Evolutionary conservation across 2,329 filamentous ascomycete genomes (phyloP).

Genomic region (Lasiodiplodia theobromae): DNA sequence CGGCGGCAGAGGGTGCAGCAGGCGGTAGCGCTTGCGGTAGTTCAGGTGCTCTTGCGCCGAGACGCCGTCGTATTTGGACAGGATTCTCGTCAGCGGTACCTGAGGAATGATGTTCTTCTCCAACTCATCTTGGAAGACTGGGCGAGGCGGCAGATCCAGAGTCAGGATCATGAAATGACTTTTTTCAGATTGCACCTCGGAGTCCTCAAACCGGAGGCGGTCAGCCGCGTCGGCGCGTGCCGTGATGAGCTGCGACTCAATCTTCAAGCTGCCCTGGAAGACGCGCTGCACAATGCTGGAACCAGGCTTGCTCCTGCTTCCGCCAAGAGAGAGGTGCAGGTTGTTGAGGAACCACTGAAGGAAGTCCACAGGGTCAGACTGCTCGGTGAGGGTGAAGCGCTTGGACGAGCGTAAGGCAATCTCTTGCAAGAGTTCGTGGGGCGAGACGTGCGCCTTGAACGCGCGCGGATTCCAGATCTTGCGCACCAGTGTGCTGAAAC

Average conservation of each 20-base stretch:
- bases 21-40: conserved; percentile 85
- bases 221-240: conserved; percentile 88
- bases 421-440: conserved; percentile 95
- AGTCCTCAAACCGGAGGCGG: conserved; percentile 90
- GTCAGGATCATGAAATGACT: conserved; percentile 90
- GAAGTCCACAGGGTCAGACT: conserved; percentile 96
- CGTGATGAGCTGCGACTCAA: conserved; percentile 93
- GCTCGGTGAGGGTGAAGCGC: conserved; percentile 86
- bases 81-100: conserved; percentile 75
- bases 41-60: conserved; percentile 87
- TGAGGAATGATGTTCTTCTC: conserved; percentile 97
- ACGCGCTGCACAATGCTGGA: conserved; percentile 88
- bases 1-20: conserved; percentile 88
- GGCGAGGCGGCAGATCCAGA: conserved; percentile 87
- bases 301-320: conserved; percentile 83
- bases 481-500: conserved; percentile 87
- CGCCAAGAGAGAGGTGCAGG: conserved; percentile 88
- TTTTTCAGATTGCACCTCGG: conserved; percentile 78
- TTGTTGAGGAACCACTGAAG: conserved; percentile 98
- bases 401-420: conserved; percentile 90
- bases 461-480: conserved; percentile 98
- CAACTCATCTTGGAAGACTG: conserved; percentile 93
- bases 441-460: conserved; percentile 96
- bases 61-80: conserved; percentile 92
- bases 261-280: conserved; percentile 90